Conservation (phyloP, 2,329 filamentous ascomycete genomes). For the Bipolaris oryzae region DNA sequence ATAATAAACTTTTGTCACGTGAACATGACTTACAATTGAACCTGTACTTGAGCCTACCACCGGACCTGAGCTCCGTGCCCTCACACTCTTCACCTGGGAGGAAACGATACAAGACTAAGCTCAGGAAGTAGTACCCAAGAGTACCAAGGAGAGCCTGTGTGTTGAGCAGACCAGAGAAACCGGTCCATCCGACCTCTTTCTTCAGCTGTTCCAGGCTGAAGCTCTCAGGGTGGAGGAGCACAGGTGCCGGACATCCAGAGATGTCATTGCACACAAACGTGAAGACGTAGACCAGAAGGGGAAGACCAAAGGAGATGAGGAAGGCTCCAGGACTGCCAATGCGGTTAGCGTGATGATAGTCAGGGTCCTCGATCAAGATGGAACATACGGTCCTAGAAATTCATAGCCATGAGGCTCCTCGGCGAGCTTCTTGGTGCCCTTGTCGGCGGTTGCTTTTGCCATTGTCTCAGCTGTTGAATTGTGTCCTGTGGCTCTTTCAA, state of each 20-base stretch:
- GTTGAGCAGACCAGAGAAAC: conserved; percentile 72
- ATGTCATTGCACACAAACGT: conserved; percentile 91
- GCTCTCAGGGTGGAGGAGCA: conserved; percentile 73
- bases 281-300: conserved; percentile 77
- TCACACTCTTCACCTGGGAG: conserved; percentile 75
- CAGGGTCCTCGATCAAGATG: neutral
- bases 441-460: conserved; percentile 35
- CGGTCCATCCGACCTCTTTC: conserved; percentile 82
- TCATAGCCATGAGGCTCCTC: conserved; percentile 49
- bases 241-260: conserved; percentile 86
- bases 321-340: conserved; percentile 72
- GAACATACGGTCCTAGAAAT: conserved; percentile 49
- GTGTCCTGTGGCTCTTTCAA: conserved; percentile 9
- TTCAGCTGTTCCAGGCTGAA: conserved; percentile 76
- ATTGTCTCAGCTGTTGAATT: conserved; percentile 26
- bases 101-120: conserved; percentile 73
- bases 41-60: conserved; percentile 79
- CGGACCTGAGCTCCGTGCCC: conserved; percentile 72
- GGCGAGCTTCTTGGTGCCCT: conserved; percentile 21
- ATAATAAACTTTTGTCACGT: conserved; percentile 8
- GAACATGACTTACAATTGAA: conserved; percentile 60
- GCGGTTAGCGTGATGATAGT: conserved; percentile 18
- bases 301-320: conserved; percentile 79
- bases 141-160: conserved; percentile 72
- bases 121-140: conserved; percentile 78